These are phyloP conservation scores for Penicillium argentinense DNA, from an alignment of 495 filamentous ascomycete genomes.

Conservation along the genomic window DNA sequence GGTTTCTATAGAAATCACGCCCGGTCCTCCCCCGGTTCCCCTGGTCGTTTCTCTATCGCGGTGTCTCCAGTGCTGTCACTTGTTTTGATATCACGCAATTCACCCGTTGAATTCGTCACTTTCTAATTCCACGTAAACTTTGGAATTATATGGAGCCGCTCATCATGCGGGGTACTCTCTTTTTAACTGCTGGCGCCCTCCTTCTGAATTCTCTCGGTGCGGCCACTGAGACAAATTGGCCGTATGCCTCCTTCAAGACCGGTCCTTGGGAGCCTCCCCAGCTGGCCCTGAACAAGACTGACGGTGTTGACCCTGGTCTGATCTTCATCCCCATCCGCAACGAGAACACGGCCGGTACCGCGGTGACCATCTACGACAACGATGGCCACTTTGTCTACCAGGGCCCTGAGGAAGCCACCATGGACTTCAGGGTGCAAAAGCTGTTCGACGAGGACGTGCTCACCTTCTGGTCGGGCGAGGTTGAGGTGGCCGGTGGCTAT, in stretches of 20 bases:
- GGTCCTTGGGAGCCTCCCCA: constrained; percentile 18
- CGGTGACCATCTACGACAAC: constrained; percentile 18
- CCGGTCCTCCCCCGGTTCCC: no score
- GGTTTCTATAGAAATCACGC: no score
- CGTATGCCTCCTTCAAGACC: constrained; percentile 10
- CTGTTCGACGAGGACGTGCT: constrained; percentile 25
- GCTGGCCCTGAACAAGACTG: constrained; percentile 13
- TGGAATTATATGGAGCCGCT: no score
- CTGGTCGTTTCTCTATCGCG: no score
- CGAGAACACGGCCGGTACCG: constrained; percentile 10
- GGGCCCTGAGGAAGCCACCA: constrained; percentile 12
- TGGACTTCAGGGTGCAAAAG: constrained; percentile 20
- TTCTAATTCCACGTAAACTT: no score
- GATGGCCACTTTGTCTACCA: constrained; percentile 25
- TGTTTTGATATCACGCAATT: no score
- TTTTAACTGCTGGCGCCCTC: background rate
- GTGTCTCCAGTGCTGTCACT: no score
- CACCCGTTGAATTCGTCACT: constrained; percentile 1
- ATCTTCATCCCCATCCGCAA: constrained; percentile 18
- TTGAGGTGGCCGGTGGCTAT: constrained; percentile 10
- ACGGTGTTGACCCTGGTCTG: constrained; percentile 8
- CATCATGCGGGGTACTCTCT: constrained; percentile 2
- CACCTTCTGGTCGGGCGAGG: constrained; percentile 21
- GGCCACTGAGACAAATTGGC: constrained; percentile 7
- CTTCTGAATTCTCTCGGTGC: background rate